Evolutionary conservation across 176 grass and related monocot genomes (phyloP), one percentile per base, ranked within the genome.

Genomic region (Zea luxurians): DNA sequence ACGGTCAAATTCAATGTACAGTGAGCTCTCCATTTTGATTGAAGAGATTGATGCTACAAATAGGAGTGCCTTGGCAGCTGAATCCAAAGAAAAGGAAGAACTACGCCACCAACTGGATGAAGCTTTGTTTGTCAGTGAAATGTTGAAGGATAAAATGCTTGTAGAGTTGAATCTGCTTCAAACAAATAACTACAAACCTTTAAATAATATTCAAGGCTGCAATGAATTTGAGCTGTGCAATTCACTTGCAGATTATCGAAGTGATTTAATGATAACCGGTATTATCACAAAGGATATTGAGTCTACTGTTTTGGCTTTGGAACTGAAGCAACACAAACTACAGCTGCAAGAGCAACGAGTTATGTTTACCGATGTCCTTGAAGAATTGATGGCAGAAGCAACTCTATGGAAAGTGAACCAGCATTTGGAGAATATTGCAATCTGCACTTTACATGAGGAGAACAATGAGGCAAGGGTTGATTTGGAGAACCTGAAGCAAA

Each of bases 11-110:
- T 91, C 87, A 36, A 92, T 92, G 87, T 63, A 86, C 53, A 86
- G 64, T 42, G 95, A 98, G 75, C 86, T 98, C 60, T 82, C 76
- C 9, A 38, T 73, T 75, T 89, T 98, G 78, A 80, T 84, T 43
- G 76, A 82, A 80, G 87, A 98, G 37, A 85, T 94, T 82, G 91
- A 94, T 82, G 74, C 78, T 84, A 85, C 74, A 18, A 94, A 92
- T 61, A 91, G 55, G 66, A 88, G 75, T 52, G 78, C 60, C 4
- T 88, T 85, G 73, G 86, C 73, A 64, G 71, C 68, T 73, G 55
- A 81, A 83, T 89, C 80, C 74, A 85, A 71, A 75, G 89, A 97
- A 68, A 93, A 91, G 57, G 88, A 91, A 84, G 86, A 77, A 44
- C 63, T 93, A 44, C 70, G 6, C 55, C 77, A 79, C 76, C 83